phyloP scores from a whole-genome alignment of 2,329 filamentous ascomycete genomes.

The Penicillium sp. region DNA sequence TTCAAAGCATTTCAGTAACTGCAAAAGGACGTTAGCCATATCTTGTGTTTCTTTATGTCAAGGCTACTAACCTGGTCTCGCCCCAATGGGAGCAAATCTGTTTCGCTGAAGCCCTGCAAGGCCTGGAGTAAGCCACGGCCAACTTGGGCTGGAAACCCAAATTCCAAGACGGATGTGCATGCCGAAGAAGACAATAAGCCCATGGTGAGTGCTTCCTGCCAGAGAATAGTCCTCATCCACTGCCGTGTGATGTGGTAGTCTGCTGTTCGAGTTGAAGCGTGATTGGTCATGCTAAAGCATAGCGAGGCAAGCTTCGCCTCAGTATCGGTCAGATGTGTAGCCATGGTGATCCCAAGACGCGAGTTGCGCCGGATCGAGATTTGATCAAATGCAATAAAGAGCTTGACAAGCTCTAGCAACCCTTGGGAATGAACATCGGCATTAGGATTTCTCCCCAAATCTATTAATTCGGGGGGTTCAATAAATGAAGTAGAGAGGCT shows the following conservation, averaged over 20 bases:
- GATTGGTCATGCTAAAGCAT: slow-evolving; percentile 9
- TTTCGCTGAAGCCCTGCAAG: slow-evolving; percentile 23
- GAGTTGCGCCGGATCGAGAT: slow-evolving; percentile 11
- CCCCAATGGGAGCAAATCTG: slow-evolving; percentile 30
- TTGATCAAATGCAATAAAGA: slow-evolving; percentile 28
- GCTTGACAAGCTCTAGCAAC: slow-evolving; percentile 23
- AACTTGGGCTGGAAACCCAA: slow-evolving; percentile 26
- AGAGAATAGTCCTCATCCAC: slow-evolving; percentile 36
- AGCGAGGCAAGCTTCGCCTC: slow-evolving; percentile 23
- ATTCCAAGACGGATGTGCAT: slow-evolving; percentile 21
- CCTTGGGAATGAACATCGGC: slow-evolving; percentile 24
- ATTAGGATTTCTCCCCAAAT: background rate
- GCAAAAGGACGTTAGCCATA: background rate
- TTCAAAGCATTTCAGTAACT: slow-evolving; percentile 35
- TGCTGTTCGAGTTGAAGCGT: slow-evolving; percentile 23
- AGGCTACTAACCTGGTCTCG: slow-evolving; percentile 28
- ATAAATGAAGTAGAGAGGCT: slow-evolving; percentile 28
- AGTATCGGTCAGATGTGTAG: slow-evolving; percentile 17
- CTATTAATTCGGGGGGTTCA: slow-evolving; percentile 9
- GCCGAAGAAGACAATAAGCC: slow-evolving; percentile 28
- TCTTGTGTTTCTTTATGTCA: background rate
- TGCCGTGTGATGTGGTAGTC: slow-evolving; percentile 31
- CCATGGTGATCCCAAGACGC: background rate
- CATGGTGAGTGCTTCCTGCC: slow-evolving; percentile 29
- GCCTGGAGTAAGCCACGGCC: slow-evolving; percentile 27